Conservation (phyloP, 345 rosid species). For the Eucalyptus pauciflora region DNA sequence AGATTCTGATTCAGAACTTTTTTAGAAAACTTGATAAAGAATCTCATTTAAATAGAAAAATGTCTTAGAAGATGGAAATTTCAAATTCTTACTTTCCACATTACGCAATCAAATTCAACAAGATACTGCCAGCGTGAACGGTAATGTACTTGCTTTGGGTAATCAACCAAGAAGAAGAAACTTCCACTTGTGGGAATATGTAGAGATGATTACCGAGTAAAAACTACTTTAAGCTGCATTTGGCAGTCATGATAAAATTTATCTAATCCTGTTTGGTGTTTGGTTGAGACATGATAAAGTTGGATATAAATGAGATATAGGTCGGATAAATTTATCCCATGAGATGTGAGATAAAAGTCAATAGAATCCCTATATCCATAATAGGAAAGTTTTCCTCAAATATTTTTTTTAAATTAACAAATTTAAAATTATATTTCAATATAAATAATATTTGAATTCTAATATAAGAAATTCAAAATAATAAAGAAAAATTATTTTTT, state of each 20-base stretch:
- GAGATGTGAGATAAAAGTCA: too few species aligned
- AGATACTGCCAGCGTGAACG: accelerated
- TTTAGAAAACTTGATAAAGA: not conserved
- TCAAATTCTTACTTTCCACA: not conserved
- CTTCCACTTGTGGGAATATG: not conserved
- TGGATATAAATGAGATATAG: too few species aligned
- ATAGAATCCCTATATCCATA: too few species aligned
- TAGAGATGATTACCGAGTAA: not conserved
- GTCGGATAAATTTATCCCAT: too few species aligned
- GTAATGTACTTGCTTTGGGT: not conserved
- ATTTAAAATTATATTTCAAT: too few species aligned
- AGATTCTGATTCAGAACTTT: not conserved
- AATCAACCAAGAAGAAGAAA: not conserved
- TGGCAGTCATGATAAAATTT: accelerated
- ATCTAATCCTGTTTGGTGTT: accelerated
- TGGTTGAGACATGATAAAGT: too few species aligned
- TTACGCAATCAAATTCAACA: accelerated
- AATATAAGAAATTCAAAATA: too few species aligned
- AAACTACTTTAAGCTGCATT: too few species aligned
- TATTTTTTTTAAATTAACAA: too few species aligned
- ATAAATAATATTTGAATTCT: too few species aligned
- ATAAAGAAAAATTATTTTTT: too few species aligned
- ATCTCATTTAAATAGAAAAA: not conserved
- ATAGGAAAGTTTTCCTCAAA: not conserved
- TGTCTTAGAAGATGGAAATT: not conserved